A percentile compares a stretch with the other conserved stretches of the same genome.
Conservation (phyloP, 805 yeast genomes). For the Yarrowia porcina region DNA sequence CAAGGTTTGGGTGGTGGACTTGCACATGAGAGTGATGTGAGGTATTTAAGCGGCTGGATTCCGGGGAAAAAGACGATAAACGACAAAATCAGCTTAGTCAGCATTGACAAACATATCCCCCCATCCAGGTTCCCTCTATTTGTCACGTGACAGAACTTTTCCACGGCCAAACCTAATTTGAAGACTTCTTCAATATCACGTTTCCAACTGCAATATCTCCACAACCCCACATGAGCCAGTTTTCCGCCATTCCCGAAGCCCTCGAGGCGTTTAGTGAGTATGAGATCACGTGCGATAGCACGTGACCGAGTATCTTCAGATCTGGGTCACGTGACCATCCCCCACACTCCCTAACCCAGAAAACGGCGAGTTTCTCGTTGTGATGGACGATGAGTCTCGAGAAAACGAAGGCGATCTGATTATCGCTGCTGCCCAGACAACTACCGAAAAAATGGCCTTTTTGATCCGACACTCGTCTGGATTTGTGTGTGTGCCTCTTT, state of each 20-base stretch:
- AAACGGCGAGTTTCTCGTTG: conserved; percentile 80
- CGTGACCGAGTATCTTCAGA: too few species aligned
- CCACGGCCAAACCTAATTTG: conserved; percentile 14
- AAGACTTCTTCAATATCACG: background rate
- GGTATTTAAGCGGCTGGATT: background rate
- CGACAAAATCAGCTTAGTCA: too few species aligned
- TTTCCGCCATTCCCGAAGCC: conserved; percentile 64
- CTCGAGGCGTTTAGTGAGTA: conserved; percentile 59
- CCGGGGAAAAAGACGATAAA: too few species aligned
- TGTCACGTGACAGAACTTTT: too few species aligned
- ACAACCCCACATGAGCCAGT: conserved; percentile 32
- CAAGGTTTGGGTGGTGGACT: background rate
- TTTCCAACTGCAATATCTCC: background rate
- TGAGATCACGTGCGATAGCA: background rate
- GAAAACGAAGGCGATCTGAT: conserved; percentile 98
- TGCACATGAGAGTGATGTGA: background rate
- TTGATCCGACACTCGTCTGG: conserved; percentile 74
- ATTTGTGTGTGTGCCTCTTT: conserved; percentile 87
- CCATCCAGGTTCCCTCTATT: too few species aligned
- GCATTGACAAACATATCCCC: too few species aligned
- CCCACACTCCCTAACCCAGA: conserved; percentile 34
- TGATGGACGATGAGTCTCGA: conserved; percentile 94
- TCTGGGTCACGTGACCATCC: too few species aligned
- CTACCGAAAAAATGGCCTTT: conserved; percentile 89
- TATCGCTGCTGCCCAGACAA: conserved; percentile 79